These are phyloP conservation scores for Poa pratensis DNA, from an alignment of 176 grass and related monocot species.

Conservation along the genomic window DNA sequence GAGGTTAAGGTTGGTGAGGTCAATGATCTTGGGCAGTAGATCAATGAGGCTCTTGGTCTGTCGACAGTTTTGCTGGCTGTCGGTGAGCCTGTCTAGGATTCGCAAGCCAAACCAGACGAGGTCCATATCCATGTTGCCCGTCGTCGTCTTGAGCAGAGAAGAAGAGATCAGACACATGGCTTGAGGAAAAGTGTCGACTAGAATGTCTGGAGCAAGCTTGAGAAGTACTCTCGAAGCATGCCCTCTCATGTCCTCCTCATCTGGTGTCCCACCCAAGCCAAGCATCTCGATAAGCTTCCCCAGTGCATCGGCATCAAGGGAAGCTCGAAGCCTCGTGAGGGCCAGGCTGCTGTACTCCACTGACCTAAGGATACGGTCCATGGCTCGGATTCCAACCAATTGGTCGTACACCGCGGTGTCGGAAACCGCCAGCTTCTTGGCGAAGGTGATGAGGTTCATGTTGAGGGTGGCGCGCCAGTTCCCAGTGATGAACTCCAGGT, in stretches of 20 bases:
- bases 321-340: constrained; percentile 11
- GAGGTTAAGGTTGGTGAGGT: constrained; percentile 21
- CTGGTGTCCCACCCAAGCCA: neutral
- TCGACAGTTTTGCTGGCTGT: constrained; percentile 9
- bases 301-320: neutral
- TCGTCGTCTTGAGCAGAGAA: neutral
- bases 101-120: constrained; percentile 31
- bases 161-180: constrained; percentile 7
- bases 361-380: constrained; percentile 22
- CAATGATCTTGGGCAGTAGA: constrained; percentile 30
- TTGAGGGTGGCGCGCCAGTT: constrained; percentile 3
- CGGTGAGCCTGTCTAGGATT: constrained; percentile 28
- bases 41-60: neutral
- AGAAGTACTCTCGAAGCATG: constrained; percentile 39
- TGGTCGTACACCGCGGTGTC: neutral
- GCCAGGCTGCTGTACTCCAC: neutral
- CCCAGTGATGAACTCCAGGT: constrained; percentile 12
- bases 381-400: neutral
- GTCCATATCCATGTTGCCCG: neutral
- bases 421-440: constrained; percentile 23
- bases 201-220: constrained; percentile 29
- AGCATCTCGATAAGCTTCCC: neutral
- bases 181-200: neutral
- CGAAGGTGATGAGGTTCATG: constrained; percentile 24
- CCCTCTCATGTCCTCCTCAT: constrained; percentile 4